Base-by-base conservation (phyloP, 23 red algal genomes). In the Gracilaria gracilis region DNA sequence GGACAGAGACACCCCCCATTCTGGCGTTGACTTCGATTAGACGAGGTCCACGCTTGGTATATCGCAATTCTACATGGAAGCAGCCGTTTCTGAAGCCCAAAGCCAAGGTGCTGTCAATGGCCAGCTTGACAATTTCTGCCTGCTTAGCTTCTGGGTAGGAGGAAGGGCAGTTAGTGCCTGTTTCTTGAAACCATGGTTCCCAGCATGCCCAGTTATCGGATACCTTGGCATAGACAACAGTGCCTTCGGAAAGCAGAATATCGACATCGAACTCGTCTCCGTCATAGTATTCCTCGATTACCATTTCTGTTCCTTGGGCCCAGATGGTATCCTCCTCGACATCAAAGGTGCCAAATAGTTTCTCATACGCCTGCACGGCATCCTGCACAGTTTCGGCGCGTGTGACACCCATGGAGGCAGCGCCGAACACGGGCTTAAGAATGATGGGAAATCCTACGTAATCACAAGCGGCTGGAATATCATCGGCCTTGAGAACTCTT, bases 261-360 rank as follows among this genome's bases (percentile, higher is more conserved):
- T 98, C 97, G 50, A 95, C 83, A 81, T 98, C 97, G 91, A 98
- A 98, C 69, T 98, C 97, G 40, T 98, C 97, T 1, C 97, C 97
- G 57, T 98, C 97, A 61, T 98, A 98, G 40, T 73, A 98, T 88
- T 98, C 97, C 67, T 98, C 97, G 21, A 95, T 36, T 55, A 98
- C 54, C 90, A 98, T 67, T 57, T 98, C 97, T 23, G 88, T 98
- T 16, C 97, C 97, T 87, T 98, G 97, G 6, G 91, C 83, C 97
- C 97, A 98, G 14, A 98, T 93, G 14, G 96, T 82, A 58, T 98
- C 96, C 7, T 76, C 70, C 14, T 92, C 48, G 9, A 88, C 82
- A 38, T 94, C 77, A 38, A 96, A 50, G 8, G 54, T 92, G 16
- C 90, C 46, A n/a, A 81, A 32, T 12, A 98, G 49, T 62, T 94